phyloP scores from a whole-genome alignment of 495 filamentous ascomycete genomes.

The Lasiosphaeris hirsuta region DNA sequence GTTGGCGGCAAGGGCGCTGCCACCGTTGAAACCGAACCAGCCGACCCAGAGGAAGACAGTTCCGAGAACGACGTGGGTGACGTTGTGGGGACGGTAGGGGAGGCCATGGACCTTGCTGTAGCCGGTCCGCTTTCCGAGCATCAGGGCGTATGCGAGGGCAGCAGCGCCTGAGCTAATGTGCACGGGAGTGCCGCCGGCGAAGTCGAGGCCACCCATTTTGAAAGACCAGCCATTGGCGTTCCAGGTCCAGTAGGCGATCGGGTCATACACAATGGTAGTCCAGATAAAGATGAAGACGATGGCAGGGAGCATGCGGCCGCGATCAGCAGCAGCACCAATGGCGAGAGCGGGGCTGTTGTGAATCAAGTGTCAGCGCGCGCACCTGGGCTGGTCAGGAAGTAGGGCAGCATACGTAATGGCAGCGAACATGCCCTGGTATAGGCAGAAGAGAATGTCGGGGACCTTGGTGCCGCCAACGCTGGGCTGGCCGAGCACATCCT shows the following conservation, averaged over 20 bases:
- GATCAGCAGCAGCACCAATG: slow-evolving; percentile 87
- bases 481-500: slow-evolving; percentile 73
- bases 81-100: slow-evolving; percentile 96
- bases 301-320: slow-evolving; percentile 90
- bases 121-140: slow-evolving; percentile 85
- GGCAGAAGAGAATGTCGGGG: slow-evolving; percentile 85
- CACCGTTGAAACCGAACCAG: slow-evolving; percentile 99
- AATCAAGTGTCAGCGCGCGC: neutral
- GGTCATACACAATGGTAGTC: slow-evolving; percentile 91
- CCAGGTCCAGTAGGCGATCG: slow-evolving; percentile 99
- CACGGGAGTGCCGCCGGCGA: slow-evolving; percentile 93
- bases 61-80: slow-evolving; percentile 93
- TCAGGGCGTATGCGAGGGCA: slow-evolving; percentile 84
- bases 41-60: slow-evolving; percentile 99
- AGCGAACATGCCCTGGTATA: slow-evolving; percentile 99
- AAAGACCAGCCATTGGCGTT: slow-evolving; percentile 82
- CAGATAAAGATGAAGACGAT: slow-evolving; percentile 97
- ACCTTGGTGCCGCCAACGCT: slow-evolving; percentile 77
- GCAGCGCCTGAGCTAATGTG: slow-evolving; percentile 91
- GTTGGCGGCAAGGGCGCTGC: slow-evolving; percentile 85
- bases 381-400: neutral
- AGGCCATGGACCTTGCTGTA: slow-evolving; percentile 79
- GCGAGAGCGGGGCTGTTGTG: slow-evolving; percentile 69
- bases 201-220: slow-evolving; percentile 84
- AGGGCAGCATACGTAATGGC: slow-evolving; percentile 62